Evolutionary conservation across 2,329 filamentous ascomycete species (phyloP).

Genomic region (Berkeleyomyces basicola): DNA sequence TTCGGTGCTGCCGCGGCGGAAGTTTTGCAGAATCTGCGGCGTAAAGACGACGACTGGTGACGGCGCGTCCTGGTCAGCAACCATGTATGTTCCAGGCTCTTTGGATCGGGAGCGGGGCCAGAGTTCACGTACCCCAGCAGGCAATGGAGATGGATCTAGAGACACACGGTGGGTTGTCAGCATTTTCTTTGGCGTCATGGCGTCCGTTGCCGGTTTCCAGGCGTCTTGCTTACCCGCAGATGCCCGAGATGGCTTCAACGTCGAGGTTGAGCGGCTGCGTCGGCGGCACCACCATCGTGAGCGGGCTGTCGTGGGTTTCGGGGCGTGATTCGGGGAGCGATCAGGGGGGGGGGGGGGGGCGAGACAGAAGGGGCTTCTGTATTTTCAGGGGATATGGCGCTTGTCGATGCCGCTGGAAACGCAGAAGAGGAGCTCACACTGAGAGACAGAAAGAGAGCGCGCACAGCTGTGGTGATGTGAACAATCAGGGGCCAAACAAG

Average conservation of each 20-base stretch:
- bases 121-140: constrained; percentile 48
- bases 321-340: no score
- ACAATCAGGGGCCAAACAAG: no score
- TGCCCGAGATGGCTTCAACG: constrained; percentile 80
- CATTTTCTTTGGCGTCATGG: neutral
- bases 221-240: constrained; percentile 49
- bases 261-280: constrained; percentile 52
- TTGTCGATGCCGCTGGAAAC: neutral
- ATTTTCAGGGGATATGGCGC: neutral
- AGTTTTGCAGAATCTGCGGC: constrained; percentile 92
- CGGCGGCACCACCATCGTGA: constrained; percentile 23
- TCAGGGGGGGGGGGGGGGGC: no score
- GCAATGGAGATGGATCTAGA: constrained; percentile 81
- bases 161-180: constrained; percentile 3
- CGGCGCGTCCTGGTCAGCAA: no score
- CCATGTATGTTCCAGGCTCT: no score
- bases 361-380: neutral
- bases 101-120: no score
- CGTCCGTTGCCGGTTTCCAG: neutral
- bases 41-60: constrained; percentile 73
- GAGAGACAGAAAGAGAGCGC: neutral
- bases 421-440: neutral
- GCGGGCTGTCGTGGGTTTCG: neutral
- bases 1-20: constrained; percentile 67
- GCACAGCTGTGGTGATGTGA: neutral